Evolutionary conservation across 345 rosid genomes (phyloP), one percentile per base, ranked within the genome.

Genomic region (Anacardium occidentale): DNA sequence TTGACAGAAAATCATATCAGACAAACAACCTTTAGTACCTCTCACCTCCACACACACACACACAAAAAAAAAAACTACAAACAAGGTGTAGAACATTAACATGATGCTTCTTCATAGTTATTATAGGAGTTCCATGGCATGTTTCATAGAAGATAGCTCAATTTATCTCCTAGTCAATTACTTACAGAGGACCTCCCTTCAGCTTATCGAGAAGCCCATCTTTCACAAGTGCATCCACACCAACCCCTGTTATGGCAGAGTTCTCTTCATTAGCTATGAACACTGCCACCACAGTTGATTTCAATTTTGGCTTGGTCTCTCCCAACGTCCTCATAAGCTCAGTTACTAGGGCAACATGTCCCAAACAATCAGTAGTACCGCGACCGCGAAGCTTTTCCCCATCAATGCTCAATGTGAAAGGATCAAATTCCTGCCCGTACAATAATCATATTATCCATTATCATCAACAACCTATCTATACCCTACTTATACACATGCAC

Each of bases 321-420:
- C 96, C 99, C 26, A 96, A 83, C 74, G 77, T 86, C 84, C 69
- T 93, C 99, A 96, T 93, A 10, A 96, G 89, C 74, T 93, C 91
- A 14, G 98, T 76, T 64, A 91, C 94, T 58, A 96, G 90, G 47
- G 91, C 94, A 79, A 96, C 99, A 42, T 96, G 97, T 62, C 98
- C 99, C 87, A 93, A 82, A 82, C 99, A 96, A 82, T 96, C 99
- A 9, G 98, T 96, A 12, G 99, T 96, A 74, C 98, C 98, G 67
- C 99, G 94, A 24, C 96, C 98, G 57, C 89, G 73, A 62, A 96
- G 98, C 75, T 90, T 88, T 74, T 96, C 99, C 13, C 97, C 97
- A 21, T 93, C 92, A 18, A 91, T 86, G 81, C 91, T 86, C 82
- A 96, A 37, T 8, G 94, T 77, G 74, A 93, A 93, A 54, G 99